These are phyloP conservation scores for Balamuthia mandrillaris DNA, from an alignment of 208 protist genomes.

Conservation along the genomic window DNA sequence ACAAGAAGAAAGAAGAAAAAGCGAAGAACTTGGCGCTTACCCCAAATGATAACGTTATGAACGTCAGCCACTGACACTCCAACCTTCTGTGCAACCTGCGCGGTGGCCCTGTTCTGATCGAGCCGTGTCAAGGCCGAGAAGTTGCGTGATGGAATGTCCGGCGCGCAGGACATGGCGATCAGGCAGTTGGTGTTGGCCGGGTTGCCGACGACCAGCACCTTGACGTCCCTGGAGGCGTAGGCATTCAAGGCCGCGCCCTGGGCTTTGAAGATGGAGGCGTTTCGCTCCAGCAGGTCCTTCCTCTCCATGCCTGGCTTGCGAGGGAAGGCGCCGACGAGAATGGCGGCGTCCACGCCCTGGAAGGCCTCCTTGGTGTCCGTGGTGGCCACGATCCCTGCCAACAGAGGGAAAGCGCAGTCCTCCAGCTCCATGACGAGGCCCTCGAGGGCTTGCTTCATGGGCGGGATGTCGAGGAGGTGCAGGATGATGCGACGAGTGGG, in stretches of 20 bases:
- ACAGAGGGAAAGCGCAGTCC: constrained; percentile 70
- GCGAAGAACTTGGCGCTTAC: no score
- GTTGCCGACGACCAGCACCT: constrained; percentile 91
- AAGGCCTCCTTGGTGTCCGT: constrained; percentile 67
- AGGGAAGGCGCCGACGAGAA: constrained; percentile 81
- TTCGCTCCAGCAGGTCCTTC: constrained; percentile 90
- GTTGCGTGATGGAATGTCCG: constrained; percentile 78
- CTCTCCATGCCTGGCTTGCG: constrained; percentile 90
- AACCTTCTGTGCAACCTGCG: constrained; percentile 79
- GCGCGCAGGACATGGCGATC: constrained; percentile 76
- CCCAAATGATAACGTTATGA: constrained; percentile 23
- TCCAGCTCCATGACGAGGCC: constrained; percentile 75
- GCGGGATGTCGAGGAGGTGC: constrained; percentile 74
- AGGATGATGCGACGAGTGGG: constrained; percentile 64
- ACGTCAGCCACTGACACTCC: not conserved
- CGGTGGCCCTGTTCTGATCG: constrained; percentile 90
- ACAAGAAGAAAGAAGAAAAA: not conserved
- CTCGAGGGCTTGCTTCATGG: constrained; percentile 46
- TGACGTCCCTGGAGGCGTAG: constrained; percentile 79
- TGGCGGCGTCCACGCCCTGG: constrained; percentile 57
- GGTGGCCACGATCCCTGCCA: constrained; percentile 50
- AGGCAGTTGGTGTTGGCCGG: constrained; percentile 96
- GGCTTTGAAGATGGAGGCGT: constrained; percentile 90
- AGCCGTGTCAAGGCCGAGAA: constrained; percentile 92
- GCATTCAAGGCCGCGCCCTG: constrained; percentile 85